phyloP scores from a whole-genome alignment of 2,329 filamentous ascomycete genomes.

The Penicillium sp. region DNA sequence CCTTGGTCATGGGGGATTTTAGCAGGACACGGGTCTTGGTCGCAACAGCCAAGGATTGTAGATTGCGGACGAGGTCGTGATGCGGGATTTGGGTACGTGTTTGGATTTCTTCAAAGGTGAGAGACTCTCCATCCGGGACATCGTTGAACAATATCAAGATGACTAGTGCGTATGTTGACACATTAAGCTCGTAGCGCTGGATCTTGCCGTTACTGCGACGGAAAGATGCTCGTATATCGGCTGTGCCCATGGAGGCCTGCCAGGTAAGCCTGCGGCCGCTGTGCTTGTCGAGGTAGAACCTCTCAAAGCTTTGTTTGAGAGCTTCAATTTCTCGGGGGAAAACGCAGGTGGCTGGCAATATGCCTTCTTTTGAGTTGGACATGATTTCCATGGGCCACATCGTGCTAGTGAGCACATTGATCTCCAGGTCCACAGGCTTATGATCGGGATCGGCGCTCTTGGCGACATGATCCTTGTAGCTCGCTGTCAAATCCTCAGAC shows the following conservation, averaged over 20 bases:
- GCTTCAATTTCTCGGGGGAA: slow-evolving; percentile 74
- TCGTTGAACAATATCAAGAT: slow-evolving; percentile 89
- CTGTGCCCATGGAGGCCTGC: slow-evolving; percentile 74
- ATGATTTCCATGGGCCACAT: slow-evolving; percentile 94
- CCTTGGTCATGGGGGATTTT: slow-evolving; percentile 78
- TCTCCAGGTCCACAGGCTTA: slow-evolving; percentile 72
- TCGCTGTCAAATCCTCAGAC: slow-evolving; percentile 76
- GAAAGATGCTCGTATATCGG: slow-evolving; percentile 82
- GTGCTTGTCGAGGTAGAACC: slow-evolving; percentile 83
- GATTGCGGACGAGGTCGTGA: slow-evolving; percentile 70
- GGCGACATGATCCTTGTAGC: slow-evolving; percentile 71
- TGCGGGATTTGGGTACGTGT: slow-evolving; percentile 75
- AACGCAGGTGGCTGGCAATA: slow-evolving; percentile 54
- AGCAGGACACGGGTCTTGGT: slow-evolving; percentile 78
- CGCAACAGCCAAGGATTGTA: slow-evolving; percentile 79
- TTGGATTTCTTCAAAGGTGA: slow-evolving; percentile 77
- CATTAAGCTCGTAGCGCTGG: slow-evolving; percentile 83
- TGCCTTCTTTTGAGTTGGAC: slow-evolving; percentile 58
- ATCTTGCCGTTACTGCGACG: slow-evolving; percentile 69
- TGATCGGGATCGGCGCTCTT: slow-evolving; percentile 57
- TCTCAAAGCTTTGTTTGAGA: slow-evolving; percentile 80
- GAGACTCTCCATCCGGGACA: slow-evolving; percentile 51
- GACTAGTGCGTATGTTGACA: slow-evolving; percentile 90
- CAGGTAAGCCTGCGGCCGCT: slow-evolving; percentile 87
- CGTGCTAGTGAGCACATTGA: slow-evolving; percentile 87